Evolutionary conservation across 768 basidiomycete genomes (phyloP).

Genomic region (Trametes elegans): DNA sequence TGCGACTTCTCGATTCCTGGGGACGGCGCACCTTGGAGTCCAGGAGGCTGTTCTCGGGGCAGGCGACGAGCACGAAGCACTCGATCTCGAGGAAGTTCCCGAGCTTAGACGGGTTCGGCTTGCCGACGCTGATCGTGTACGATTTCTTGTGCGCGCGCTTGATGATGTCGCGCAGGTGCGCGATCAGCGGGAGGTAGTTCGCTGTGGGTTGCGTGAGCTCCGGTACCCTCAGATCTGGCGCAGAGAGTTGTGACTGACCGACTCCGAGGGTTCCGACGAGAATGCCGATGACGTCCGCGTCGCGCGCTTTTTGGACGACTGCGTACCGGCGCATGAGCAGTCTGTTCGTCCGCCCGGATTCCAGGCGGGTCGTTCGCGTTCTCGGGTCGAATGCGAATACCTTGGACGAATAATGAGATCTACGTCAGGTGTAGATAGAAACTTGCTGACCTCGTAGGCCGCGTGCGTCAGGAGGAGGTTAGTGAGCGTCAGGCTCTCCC

Average conservation of each 20-base stretch:
- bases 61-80: constrained; percentile 93
- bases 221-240: not conserved
- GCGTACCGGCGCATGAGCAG: constrained; percentile 90
- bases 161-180: constrained; percentile 73
- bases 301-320: constrained; percentile 80
- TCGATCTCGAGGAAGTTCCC: constrained; percentile 97
- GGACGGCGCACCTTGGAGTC: constrained; percentile 56
- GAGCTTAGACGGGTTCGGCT: constrained; percentile 91
- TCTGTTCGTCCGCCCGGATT: constrained; percentile 71
- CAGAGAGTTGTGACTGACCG: constrained; percentile 42
- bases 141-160: constrained; percentile 74
- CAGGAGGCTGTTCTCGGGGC: constrained; percentile 86
- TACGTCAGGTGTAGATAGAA: not conserved
- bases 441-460: constrained; percentile 48
- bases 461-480: constrained; percentile 87
- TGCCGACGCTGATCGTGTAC: constrained; percentile 94
- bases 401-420: constrained; percentile 34
- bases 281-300: constrained; percentile 93
- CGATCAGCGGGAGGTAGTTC: constrained; percentile 83
- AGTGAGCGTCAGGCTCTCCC: constrained; percentile 74
- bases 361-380: constrained; percentile 43
- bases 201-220: constrained; percentile 40
- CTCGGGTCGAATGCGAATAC: constrained; percentile 76
- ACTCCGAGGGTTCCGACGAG: constrained; percentile 93
- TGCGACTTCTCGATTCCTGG: not conserved